phyloP scores from a whole-genome alignment of 1,139 yeast species.

The Geotrichum phurueaensis region DNA sequence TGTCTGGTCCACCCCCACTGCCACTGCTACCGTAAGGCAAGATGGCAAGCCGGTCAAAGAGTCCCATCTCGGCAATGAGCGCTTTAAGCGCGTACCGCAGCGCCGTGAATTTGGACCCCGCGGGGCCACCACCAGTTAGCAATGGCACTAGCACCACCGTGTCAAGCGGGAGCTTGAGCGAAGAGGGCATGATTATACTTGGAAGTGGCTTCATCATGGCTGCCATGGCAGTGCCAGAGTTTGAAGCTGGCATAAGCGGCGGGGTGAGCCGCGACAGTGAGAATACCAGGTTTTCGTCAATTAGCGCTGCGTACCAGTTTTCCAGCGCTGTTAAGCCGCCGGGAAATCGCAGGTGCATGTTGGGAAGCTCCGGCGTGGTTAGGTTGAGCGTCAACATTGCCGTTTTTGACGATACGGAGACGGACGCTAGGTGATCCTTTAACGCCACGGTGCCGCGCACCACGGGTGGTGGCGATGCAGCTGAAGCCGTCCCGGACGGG shows the following conservation, averaged over 20 bases:
- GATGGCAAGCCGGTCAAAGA: constrained; percentile 22
- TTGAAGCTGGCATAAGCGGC: background rate
- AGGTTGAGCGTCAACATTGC: constrained; percentile 15
- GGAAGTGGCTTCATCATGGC: background rate
- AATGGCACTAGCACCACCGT: constrained; percentile 21
- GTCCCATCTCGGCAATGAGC: constrained; percentile 18
- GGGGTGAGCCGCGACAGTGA: constrained; percentile 8
- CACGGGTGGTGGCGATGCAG: constrained; percentile 1
- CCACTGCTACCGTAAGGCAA: constrained; percentile 21
- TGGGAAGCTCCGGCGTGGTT: constrained; percentile 12
- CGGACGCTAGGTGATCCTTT: constrained; percentile 17
- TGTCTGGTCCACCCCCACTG: background rate
- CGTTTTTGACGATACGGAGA: constrained; percentile 13
- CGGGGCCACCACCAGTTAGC: constrained; percentile 15
- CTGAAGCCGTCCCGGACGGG: background rate
- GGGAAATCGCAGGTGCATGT: constrained; percentile 16
- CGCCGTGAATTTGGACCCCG: constrained; percentile 20
- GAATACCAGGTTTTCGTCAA: constrained; percentile 8
- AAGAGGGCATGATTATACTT: background rate
- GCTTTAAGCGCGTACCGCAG: constrained; percentile 16
- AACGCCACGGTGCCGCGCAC: constrained; percentile 21
- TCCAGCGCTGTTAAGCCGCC: constrained; percentile 10
- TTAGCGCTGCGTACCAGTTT: constrained; percentile 17
- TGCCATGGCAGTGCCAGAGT: background rate
- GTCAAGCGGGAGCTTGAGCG: constrained; percentile 17